These are phyloP conservation scores for Balamuthia mandrillaris DNA, from an alignment of 208 protist species.

Conservation along the genomic window DNA sequence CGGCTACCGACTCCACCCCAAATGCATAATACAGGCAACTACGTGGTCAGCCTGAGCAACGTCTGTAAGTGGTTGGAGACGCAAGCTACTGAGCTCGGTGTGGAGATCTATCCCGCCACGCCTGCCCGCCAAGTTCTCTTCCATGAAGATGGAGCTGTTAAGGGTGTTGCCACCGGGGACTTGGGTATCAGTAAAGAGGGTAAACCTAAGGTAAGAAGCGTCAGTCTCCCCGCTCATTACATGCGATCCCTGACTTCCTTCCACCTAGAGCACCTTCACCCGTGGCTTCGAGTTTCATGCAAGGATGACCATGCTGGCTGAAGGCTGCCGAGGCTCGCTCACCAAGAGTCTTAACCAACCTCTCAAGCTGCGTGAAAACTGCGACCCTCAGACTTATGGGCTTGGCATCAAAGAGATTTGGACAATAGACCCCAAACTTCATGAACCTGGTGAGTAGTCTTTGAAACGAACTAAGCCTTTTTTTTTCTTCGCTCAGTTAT, in stretches of 20 bases:
- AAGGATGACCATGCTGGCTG: constrained; percentile 91
- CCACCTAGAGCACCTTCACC: constrained; percentile 85
- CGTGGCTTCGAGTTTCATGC: constrained; percentile 91
- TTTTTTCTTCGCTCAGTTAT: no score
- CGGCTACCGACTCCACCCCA: constrained; percentile 73
- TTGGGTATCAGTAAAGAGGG: constrained; percentile 84
- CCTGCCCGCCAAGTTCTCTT: constrained; percentile 70
- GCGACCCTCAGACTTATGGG: constrained; percentile 89
- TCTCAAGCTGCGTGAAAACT: constrained; percentile 71
- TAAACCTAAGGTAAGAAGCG: constrained; percentile 66
- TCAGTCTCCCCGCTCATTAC: no score
- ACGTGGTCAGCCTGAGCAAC: constrained; percentile 88
- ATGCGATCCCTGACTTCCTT: no score
- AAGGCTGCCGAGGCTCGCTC: constrained; percentile 93
- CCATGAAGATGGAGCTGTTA: constrained; percentile 67
- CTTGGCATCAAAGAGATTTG: constrained; percentile 95
- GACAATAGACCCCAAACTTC: constrained; percentile 84
- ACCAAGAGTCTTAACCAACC: constrained; percentile 80
- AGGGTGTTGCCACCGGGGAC: constrained; percentile 76
- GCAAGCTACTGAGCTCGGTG: constrained; percentile 89
- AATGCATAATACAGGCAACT: constrained; percentile 80
- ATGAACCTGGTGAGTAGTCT: constrained; percentile 80
- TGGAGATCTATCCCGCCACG: constrained; percentile 94
- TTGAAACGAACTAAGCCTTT: no score
- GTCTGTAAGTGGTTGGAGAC: constrained; percentile 88